A percentile compares a stretch with the other conserved stretches of the same genome.
These are phyloP conservation scores for Eremothecium gossypii DNA, from an alignment of 1,139 yeast genomes.

Conservation along the genomic window DNA sequence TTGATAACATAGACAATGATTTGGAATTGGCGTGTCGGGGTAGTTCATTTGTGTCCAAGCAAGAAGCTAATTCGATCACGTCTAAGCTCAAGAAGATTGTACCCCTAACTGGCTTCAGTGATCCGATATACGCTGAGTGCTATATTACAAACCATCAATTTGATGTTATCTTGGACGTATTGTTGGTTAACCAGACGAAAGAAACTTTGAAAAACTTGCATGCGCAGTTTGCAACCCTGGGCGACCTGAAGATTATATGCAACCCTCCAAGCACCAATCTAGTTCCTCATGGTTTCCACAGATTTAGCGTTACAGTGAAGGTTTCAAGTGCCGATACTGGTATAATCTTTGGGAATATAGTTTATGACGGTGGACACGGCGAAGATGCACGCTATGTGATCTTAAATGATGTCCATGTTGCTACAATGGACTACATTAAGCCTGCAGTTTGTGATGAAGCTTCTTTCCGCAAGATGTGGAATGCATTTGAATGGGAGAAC, in stretches of 20 bases:
- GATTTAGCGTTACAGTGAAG: constrained; percentile 78
- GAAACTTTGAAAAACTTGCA: constrained; percentile 84
- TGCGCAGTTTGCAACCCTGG: constrained; percentile 93
- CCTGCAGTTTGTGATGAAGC: constrained; percentile 87
- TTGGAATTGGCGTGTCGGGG: constrained; percentile 40
- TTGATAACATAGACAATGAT: constrained; percentile 40
- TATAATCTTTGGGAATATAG: constrained; percentile 92
- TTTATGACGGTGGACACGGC: constrained; percentile 93
- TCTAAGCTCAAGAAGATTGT: constrained; percentile 83
- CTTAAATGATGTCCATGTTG: constrained; percentile 89
- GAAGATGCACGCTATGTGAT: constrained; percentile 86
- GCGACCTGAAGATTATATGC: constrained; percentile 91
- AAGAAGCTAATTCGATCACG: constrained; percentile 45
- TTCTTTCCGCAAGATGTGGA: constrained; percentile 96
- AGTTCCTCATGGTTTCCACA: constrained; percentile 94
- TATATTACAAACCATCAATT: constrained; percentile 90
- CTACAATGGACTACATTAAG: constrained; percentile 93
- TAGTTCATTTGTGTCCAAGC: constrained; percentile 38
- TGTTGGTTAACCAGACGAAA: constrained; percentile 89
- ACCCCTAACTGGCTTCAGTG: constrained; percentile 94
- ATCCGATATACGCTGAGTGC: constrained; percentile 97
- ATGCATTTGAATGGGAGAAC: constrained; percentile 99
- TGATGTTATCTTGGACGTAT: constrained; percentile 89
- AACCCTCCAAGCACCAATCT: constrained; percentile 87
- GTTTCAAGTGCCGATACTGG: constrained; percentile 98